Evolutionary conservation across 2,329 filamentous ascomycete species (phyloP), one percentile per base, ranked within the genome.

Genomic region (Trichophyton verrucosum): DNA sequence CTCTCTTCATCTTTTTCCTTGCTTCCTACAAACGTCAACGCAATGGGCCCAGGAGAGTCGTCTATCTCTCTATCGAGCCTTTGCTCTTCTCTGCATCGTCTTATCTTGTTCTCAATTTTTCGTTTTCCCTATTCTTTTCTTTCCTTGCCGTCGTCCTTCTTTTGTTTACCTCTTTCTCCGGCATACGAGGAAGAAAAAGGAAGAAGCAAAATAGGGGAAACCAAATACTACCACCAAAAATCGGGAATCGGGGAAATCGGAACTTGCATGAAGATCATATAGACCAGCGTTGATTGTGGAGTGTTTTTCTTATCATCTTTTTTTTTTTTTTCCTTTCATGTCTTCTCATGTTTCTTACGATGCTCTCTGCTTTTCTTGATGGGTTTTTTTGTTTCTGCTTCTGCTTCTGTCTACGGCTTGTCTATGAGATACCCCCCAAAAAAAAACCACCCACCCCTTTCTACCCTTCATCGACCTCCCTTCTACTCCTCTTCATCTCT

Each of bases 271-370:
- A 65, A 65, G 72, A 76, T 75, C 73, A 78, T 79, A 79, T 77
- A 79, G 49, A 53, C 49, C 73, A 77, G 77, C 77, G 76, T 78
- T 79, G 74, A 72, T 40, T 51, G 24, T 60, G 57, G 27, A 42
- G 40, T 47, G 30, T 61, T 60, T 63, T 47, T 42, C 40, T 60
- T 36, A 30, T 61, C 60, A 20, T 20, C 20, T 20, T 60, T 49
- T 33, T 13, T 33, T 20, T 2, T 20, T 60, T 49, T 33, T 13
- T 33, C 11, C 20, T 7, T 30, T 53, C 9, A 38, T 38, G 33
- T 13, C 33, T 38, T 24, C 22, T 15, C 22, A 24, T 33, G 22
- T 53, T 13, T 24, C 27, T 30, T 24, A 30, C 2, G 27, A 8
- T 53, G 3, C 13, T 53, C 22, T 13, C 22, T 30, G 49, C 49